These are phyloP conservation scores for Amauroascus verrucosus DNA, from an alignment of 2,329 filamentous ascomycete species.

Conservation along the genomic window DNA sequence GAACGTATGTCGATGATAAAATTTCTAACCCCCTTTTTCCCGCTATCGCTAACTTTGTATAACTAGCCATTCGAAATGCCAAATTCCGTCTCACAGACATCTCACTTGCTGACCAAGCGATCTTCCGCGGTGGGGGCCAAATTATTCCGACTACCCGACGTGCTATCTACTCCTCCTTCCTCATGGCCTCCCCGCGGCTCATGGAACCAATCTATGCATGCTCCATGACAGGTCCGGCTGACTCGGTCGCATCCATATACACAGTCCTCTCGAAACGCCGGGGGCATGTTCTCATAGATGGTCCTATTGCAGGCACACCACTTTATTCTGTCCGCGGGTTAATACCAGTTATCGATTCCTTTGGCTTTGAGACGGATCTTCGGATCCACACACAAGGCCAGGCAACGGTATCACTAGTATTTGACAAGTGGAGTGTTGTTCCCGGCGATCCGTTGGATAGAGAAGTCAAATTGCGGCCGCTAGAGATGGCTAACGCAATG, in stretches of 20 bases:
- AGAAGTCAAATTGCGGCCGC: conserved; percentile 66
- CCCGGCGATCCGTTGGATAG: conserved; percentile 90
- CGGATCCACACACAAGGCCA: conserved; percentile 92
- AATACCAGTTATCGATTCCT: conserved; percentile 91
- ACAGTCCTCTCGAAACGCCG: conserved; percentile 79
- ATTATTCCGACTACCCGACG: conserved; percentile 91
- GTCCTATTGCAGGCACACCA: conserved; percentile 85
- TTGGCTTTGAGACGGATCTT: conserved; percentile 95
- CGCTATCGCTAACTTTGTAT: conserved; percentile 19
- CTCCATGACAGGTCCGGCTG: conserved; percentile 83
- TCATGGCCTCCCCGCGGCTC: conserved; percentile 89
- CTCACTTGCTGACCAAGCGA: conserved; percentile 74
- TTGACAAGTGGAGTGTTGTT: conserved; percentile 92
- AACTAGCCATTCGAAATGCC: conserved; percentile 79
- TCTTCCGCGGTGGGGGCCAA: conserved; percentile 89
- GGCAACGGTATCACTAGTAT: conserved; percentile 80
- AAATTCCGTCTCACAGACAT: conserved; percentile 96
- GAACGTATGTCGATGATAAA: conserved; percentile 59
- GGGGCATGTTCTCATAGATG: conserved; percentile 89
- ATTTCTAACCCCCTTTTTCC: not conserved
- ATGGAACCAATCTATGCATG: conserved; percentile 96
- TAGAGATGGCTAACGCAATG: conserved; percentile 80
- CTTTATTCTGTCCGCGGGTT: conserved; percentile 85
- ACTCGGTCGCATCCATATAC: conserved; percentile 79
- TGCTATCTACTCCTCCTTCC: conserved; percentile 88